phyloP scores from a whole-genome alignment of 768 basidiomycete genomes.

The Nidula microcarpa region DNA sequence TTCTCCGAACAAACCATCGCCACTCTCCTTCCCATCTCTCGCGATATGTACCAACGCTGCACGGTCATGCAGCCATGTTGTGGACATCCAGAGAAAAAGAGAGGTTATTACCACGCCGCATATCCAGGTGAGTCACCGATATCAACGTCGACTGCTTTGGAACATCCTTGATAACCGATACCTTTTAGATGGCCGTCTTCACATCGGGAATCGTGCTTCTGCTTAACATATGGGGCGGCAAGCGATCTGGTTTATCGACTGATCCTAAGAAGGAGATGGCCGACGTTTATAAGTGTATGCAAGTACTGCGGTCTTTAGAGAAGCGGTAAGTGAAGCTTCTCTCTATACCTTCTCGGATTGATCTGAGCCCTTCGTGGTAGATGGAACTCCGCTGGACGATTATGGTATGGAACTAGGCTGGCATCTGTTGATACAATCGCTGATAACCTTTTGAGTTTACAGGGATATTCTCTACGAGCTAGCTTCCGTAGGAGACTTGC shows the following conservation, averaged over 20 bases:
- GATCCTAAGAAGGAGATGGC: constrained; percentile 54
- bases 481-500: constrained; percentile 68
- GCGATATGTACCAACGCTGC: constrained; percentile 81
- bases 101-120: constrained; percentile 24
- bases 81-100: constrained; percentile 52
- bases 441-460: not conserved
- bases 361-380: not conserved
- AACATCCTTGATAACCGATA: no score
- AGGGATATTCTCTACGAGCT: constrained; percentile 77
- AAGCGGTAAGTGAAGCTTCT: constrained; percentile 7
- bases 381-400: constrained; percentile 42
- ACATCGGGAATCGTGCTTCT: constrained; percentile 56
- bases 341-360: not conserved
- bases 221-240: constrained; percentile 66
- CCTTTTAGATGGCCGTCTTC: constrained; percentile 33
- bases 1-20: constrained; percentile 43
- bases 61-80: constrained; percentile 75
- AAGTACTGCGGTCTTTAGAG: constrained; percentile 41
- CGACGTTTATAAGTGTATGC: constrained; percentile 67
- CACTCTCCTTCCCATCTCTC: constrained; percentile 58
- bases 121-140: constrained; percentile 23
- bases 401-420: constrained; percentile 29
- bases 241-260: constrained; percentile 40
- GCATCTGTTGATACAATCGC: no score
- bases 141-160: not conserved